Conservation (phyloP, 1,284 basidiomycete genomes). For the Athelia sp. region DNA sequence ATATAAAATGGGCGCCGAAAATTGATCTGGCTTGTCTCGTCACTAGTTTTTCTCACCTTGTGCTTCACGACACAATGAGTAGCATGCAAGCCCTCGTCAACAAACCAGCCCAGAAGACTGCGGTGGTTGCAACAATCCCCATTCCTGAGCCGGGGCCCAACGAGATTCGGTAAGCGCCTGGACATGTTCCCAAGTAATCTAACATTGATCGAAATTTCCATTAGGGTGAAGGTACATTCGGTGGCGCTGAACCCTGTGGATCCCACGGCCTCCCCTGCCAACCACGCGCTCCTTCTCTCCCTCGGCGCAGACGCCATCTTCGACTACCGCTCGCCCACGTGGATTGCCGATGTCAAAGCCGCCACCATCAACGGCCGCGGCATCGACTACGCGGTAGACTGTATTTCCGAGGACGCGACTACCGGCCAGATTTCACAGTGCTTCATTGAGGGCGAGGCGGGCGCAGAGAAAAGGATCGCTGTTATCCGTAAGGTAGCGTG, state of each 20-base stretch:
- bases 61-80: no score
- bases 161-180: conserved; percentile 20
- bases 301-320: conserved; percentile 24
- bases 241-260: conserved; percentile 27
- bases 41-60: no score
- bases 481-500: conserved; percentile 22
- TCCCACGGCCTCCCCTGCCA: conserved; percentile 23
- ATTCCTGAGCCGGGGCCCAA: conserved; percentile 20
- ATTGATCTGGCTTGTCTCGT: no score
- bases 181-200: background rate
- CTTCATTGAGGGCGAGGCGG: conserved; percentile 16
- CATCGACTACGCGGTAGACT: conserved; percentile 20
- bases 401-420: conserved; percentile 26
- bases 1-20: no score
- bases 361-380: no score
- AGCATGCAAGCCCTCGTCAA: conserved; percentile 24
- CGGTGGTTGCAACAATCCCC: conserved; percentile 17
- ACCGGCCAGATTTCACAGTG: conserved; percentile 24
- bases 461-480: conserved; percentile 23
- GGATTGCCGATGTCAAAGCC: conserved; percentile 21
- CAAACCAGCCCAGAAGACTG: conserved; percentile 17
- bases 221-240: conserved; percentile 24
- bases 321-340: conserved; percentile 24
- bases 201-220: background rate
- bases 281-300: conserved; percentile 19